phyloP scores from a whole-genome alignment of 805 yeast genomes.

The Wickerhamiella sergipiensis region DNA sequence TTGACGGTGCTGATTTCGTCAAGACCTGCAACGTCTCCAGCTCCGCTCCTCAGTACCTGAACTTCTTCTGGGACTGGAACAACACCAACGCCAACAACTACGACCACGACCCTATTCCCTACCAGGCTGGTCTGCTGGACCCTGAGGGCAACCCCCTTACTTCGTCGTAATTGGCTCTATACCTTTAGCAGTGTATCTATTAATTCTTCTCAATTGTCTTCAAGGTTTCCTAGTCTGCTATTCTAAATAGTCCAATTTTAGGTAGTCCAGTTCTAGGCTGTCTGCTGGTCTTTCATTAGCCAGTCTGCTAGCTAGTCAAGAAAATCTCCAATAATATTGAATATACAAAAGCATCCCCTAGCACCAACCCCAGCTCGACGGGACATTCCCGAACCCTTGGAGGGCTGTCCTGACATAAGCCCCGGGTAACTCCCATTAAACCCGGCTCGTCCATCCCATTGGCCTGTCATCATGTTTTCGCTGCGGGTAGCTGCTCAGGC shows the following conservation, averaged over 20 bases:
- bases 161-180: background rate
- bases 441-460: background rate
- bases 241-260: too few species aligned
- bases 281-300: too few species aligned
- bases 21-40: constrained; percentile 3
- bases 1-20: constrained; percentile 1
- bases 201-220: background rate
- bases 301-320: too few species aligned
- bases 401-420: background rate
- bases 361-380: too few species aligned
- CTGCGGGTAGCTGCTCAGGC: background rate
- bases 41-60: constrained; percentile 4
- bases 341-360: too few species aligned
- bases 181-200: background rate
- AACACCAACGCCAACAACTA: constrained; percentile 9
- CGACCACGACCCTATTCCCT: constrained; percentile 7
- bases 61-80: constrained; percentile 15
- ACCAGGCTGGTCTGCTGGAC: constrained; percentile 5
- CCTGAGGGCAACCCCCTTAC: background rate
- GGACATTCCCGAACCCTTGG: too few species aligned
- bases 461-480: constrained; percentile 2
- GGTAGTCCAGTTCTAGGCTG: too few species aligned
- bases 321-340: too few species aligned
- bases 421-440: background rate
- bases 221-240: too few species aligned